A percentile compares a stretch with the other conserved stretches of the same genome.
phyloP scores from a whole-genome alignment of 306 rosid genomes.

The Cyclanthera cordifolia region DNA sequence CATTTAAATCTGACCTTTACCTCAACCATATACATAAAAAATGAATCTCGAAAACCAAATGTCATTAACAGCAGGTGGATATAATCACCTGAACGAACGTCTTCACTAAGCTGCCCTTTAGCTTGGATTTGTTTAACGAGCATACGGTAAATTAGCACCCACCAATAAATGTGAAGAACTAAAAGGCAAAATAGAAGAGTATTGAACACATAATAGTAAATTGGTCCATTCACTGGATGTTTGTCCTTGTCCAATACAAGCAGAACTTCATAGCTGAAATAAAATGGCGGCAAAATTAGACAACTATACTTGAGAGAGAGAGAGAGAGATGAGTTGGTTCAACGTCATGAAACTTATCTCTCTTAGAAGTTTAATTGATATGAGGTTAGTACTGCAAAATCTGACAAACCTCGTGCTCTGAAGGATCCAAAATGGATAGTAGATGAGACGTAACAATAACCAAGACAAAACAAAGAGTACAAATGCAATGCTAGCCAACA shows the following conservation, averaged over 20 bases:
- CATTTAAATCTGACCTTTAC: not conserved
- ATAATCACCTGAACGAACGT: conserved; percentile 88
- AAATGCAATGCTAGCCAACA: conserved; percentile 67
- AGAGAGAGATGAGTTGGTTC: not conserved
- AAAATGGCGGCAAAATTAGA: conserved; percentile 17
- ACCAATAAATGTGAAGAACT: conserved; percentile 78
- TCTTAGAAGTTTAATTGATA: not conserved
- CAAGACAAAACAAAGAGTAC: conserved; percentile 63
- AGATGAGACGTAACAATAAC: conserved; percentile 69
- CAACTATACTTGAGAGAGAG: conserved; percentile 1
- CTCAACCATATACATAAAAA: not conserved
- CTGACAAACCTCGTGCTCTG: conserved; percentile 79
- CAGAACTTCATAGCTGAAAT: conserved; percentile 67
- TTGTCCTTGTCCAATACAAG: conserved; percentile 44
- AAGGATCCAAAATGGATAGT: conserved; percentile 85
- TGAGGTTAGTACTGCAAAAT: not conserved
- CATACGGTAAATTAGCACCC: conserved; percentile 89
- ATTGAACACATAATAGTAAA: conserved; percentile 74
- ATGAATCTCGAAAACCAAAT: not conserved
- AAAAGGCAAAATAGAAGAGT: conserved; percentile 68
- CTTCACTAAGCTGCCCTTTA: conserved; percentile 72
- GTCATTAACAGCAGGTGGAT: conserved; percentile 4
- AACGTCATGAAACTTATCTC: not conserved
- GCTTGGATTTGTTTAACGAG: conserved; percentile 78
- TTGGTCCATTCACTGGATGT: conserved; percentile 47